Evolutionary conservation across 2,329 filamentous ascomycete species (phyloP).

Genomic region (Metarhizium rileyi): DNA sequence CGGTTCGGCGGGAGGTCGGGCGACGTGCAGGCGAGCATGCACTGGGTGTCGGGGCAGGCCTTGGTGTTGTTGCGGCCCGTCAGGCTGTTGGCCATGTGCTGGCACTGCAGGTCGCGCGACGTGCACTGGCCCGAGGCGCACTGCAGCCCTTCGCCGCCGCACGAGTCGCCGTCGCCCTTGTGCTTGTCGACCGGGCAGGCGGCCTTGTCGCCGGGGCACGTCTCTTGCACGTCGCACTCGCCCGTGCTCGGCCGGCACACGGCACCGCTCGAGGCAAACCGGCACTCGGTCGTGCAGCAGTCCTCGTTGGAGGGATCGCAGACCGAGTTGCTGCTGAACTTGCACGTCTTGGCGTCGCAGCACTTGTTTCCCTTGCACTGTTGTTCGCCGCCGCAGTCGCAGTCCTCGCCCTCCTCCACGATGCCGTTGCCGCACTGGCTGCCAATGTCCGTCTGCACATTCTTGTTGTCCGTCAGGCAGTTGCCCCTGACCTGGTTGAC

Average conservation of each 20-base stretch:
- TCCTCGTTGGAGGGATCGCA: slow-evolving; percentile 79
- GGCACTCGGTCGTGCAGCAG: slow-evolving; percentile 61
- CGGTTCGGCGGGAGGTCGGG: slow-evolving; percentile 54
- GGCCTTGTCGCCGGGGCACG: slow-evolving; percentile 62
- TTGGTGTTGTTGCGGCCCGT: slow-evolving; percentile 67
- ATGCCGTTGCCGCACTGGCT: slow-evolving; percentile 94
- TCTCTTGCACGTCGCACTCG: slow-evolving; percentile 76
- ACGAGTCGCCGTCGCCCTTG: slow-evolving; percentile 59
- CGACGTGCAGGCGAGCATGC: slow-evolving; percentile 66
- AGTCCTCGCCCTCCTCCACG: slow-evolving; percentile 87
- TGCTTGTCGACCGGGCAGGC: slow-evolving; percentile 66
- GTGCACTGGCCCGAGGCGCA: slow-evolving; percentile 95
- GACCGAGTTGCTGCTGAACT: slow-evolving; percentile 63
- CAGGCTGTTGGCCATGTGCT: slow-evolving; percentile 67
- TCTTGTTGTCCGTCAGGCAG: slow-evolving; percentile 79
- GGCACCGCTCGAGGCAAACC: slow-evolving; percentile 55
- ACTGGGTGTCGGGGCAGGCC: slow-evolving; percentile 59
- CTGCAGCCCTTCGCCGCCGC: slow-evolving; percentile 61
- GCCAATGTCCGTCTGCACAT: slow-evolving; percentile 70
- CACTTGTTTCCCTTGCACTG: slow-evolving; percentile 69
- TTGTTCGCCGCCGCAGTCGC: slow-evolving; percentile 75
- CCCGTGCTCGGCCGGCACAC: slow-evolving; percentile 76
- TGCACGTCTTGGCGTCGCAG: slow-evolving; percentile 81
- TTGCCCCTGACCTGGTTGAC: slow-evolving; percentile 59
- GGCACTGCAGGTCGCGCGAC: slow-evolving; percentile 81